Evolutionary conservation across 352 stramenopile species (phyloP).

Genomic region (Globisporangium heterothallicum): DNA sequence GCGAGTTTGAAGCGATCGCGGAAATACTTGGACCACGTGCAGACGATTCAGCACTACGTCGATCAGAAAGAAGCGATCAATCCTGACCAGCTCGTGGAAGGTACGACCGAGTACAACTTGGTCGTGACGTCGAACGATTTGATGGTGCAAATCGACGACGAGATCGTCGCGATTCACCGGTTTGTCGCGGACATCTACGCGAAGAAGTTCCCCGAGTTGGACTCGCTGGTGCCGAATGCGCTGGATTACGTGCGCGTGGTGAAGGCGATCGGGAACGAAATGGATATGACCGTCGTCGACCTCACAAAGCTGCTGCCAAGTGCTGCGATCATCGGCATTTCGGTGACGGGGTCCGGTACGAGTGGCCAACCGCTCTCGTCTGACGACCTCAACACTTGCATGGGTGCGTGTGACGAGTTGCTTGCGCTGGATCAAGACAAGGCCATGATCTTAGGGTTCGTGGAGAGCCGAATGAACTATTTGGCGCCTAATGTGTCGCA

Average conservation of each 20-base stretch:
- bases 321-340: slow-evolving; percentile 94
- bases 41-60: slow-evolving; percentile 57
- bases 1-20: slow-evolving; percentile 68
- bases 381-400: slow-evolving; percentile 66
- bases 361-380: slow-evolving; percentile 74
- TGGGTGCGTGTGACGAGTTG: slow-evolving; percentile 82
- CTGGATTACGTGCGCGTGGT: slow-evolving; percentile 94
- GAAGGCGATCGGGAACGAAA: slow-evolving; percentile 90
- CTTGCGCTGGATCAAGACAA: slow-evolving; percentile 86
- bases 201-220: slow-evolving; percentile 93
- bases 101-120: slow-evolving; percentile 70
- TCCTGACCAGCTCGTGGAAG: slow-evolving; percentile 45
- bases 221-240: slow-evolving; percentile 89
- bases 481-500: slow-evolving; percentile 92
- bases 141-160: slow-evolving; percentile 92
- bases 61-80: slow-evolving; percentile 25
- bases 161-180: slow-evolving; percentile 88
- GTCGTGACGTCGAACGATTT: slow-evolving; percentile 90
- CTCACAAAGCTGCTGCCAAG: slow-evolving; percentile 89
- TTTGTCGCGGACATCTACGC: slow-evolving; percentile 91
- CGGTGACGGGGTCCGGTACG: slow-evolving; percentile 89
- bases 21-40: slow-evolving; percentile 67
- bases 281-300: slow-evolving; percentile 89
- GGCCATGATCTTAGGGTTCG: slow-evolving; percentile 85
- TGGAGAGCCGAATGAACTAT: slow-evolving; percentile 90